A percentile compares a stretch with the other conserved stretches of the same genome.
These are phyloP conservation scores for Trypanosoma cruzi DNA, from an alignment of 208 protist species.

Conservation along the genomic window DNA sequence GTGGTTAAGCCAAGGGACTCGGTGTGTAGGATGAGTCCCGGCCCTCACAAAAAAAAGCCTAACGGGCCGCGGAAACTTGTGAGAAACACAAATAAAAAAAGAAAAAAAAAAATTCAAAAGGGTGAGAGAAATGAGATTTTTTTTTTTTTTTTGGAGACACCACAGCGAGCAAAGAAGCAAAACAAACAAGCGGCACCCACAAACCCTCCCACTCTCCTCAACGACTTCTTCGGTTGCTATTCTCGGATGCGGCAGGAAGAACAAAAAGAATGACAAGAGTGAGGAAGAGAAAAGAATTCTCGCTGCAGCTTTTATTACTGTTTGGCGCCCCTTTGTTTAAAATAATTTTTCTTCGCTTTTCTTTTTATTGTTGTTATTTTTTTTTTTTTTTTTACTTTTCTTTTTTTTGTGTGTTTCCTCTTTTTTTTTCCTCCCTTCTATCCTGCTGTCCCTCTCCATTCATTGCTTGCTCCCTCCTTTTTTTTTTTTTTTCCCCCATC, in stretches of 20 bases:
- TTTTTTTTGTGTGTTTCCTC: not conserved
- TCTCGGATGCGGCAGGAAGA: not conserved
- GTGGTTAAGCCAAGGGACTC: not conserved
- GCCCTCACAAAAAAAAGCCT: not conserved
- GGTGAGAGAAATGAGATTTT: not conserved
- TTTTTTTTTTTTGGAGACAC: not conserved
- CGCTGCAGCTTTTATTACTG: not conserved
- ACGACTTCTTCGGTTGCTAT: not conserved
- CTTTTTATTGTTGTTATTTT: constrained; percentile 5
- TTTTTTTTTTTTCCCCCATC: not conserved
- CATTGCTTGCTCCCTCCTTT: not conserved
- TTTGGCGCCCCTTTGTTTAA: not conserved
- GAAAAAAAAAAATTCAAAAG: not conserved
- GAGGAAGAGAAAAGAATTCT: not conserved
- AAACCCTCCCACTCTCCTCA: not conserved
- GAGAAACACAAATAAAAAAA: not conserved
- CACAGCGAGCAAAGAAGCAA: not conserved
- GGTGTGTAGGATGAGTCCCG: not conserved
- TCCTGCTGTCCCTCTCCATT: not conserved
- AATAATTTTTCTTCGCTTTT: not conserved
- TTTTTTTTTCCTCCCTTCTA: not conserved
- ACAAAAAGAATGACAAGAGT: not conserved
- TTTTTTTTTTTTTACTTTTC: constrained; percentile 6
- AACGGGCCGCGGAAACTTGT: not conserved
- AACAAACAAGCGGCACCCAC: not conserved